Percentiles rank a stretch among this genome's conserved stretches.
Evolutionary conservation across 495 filamentous ascomycete species (phyloP).

Genomic region (Podospora pseudopauciseta): DNA sequence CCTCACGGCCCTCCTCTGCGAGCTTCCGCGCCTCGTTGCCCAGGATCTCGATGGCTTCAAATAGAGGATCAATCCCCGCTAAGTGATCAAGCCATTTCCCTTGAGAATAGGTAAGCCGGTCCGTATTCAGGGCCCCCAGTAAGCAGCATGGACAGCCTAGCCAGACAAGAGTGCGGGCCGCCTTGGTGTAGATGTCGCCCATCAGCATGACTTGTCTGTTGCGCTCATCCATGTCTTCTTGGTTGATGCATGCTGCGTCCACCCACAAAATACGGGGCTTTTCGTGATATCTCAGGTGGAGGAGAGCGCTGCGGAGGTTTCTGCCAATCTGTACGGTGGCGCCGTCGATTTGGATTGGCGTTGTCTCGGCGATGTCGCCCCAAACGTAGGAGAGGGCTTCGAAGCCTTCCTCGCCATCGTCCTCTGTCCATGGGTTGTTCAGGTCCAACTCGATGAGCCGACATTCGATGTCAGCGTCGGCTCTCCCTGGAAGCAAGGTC

Average conservation of each 20-base stretch:
- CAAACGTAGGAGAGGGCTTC: slow-evolving; percentile 36
- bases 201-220: slow-evolving; percentile 15
- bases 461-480: too few relatives aligned
- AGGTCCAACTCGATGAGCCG: too few relatives aligned
- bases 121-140: not conserved
- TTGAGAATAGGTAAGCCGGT: not conserved
- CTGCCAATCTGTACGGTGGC: slow-evolving; percentile 1
- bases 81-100: not conserved
- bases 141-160: slow-evolving; percentile 9
- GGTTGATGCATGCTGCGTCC: slow-evolving; percentile 25
- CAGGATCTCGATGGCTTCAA: not conserved
- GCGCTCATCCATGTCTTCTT: slow-evolving; percentile 17
- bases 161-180: slow-evolving; percentile 15
- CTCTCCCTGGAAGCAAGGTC: too few relatives aligned
- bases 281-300: slow-evolving; percentile 1
- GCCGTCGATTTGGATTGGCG: slow-evolving; percentile 7
- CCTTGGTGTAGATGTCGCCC: slow-evolving; percentile 14
- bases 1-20: not conserved
- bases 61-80: not conserved
- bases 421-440: too few relatives aligned
- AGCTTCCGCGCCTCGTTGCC: not conserved
- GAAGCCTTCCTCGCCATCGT: slow-evolving; percentile 10
- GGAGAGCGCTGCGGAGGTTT: slow-evolving; percentile 15
- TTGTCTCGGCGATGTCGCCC: slow-evolving; percentile 20
- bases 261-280: slow-evolving; percentile 17